These are phyloP conservation scores for Lachnellula arida DNA, from an alignment of 2,329 filamentous ascomycete species.

Conservation along the genomic window DNA sequence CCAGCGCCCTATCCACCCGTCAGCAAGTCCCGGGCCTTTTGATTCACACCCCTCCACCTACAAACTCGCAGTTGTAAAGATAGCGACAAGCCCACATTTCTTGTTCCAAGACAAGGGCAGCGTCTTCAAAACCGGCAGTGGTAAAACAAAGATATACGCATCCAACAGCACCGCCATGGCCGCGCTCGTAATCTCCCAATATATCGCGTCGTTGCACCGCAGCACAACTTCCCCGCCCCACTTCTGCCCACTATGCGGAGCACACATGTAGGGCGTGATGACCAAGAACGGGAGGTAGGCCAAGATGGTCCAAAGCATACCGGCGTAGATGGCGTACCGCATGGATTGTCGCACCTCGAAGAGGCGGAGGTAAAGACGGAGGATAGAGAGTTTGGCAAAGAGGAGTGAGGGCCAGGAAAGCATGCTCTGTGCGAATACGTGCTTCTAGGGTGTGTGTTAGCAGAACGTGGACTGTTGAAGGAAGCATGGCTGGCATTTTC, in stretches of 20 bases:
- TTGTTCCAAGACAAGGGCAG: conserved; percentile 22
- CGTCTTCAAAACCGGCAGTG: background rate
- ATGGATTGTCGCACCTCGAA: background rate
- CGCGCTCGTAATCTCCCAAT: conserved; percentile 1
- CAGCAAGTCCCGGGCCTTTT: background rate
- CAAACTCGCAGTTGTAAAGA: conserved; percentile 35
- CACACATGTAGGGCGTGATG: conserved; percentile 1
- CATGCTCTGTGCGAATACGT: conserved; percentile 2
- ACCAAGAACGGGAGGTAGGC: conserved; percentile 3
- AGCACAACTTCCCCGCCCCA: background rate
- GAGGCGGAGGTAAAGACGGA: conserved; percentile 8
- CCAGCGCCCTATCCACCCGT: background rate
- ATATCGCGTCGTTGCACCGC: background rate
- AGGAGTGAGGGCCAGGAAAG: background rate
- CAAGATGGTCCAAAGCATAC: conserved; percentile 1
- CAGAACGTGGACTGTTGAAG: too few relatives aligned
- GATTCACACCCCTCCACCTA: conserved; percentile 16
- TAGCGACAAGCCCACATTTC: conserved; percentile 44
- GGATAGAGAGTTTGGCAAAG: conserved; percentile 10
- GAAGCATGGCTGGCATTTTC: too few relatives aligned
- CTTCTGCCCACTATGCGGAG: conserved; percentile 1
- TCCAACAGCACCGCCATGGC: conserved; percentile 3
- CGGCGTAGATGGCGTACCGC: conserved; percentile 3
- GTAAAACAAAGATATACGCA: conserved; percentile 7
- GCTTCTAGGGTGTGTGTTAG: background rate